These are phyloP conservation scores for Rhodotorula paludigena DNA, from an alignment of 768 basidiomycete genomes.

Conservation along the genomic window DNA sequence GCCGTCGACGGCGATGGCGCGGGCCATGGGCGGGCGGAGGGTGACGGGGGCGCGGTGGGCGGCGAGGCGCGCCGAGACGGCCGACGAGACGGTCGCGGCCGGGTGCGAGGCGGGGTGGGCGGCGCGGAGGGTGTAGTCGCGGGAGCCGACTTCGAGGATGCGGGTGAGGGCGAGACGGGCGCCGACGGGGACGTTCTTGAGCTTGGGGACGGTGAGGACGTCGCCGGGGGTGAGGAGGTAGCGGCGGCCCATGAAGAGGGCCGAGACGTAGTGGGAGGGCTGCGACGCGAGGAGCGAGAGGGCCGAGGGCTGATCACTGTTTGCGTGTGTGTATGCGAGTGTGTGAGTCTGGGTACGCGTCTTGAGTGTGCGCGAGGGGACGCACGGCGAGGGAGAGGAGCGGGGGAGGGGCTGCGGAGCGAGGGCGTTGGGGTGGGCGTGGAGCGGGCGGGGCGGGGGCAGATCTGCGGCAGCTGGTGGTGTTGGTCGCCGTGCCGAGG, in stretches of 20 bases:
- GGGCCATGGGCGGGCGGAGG: conserved; percentile 1
- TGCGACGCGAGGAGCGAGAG: conserved; percentile 80
- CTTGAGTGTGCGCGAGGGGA: too few relatives aligned
- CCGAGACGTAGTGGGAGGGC: conserved; percentile 85
- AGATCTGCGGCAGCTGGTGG: background rate
- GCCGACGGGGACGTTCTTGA: conserved; percentile 79
- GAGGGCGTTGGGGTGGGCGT: conserved; percentile 18
- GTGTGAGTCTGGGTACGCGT: background rate
- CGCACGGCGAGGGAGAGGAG: conserved; percentile 8
- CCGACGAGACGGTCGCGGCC: background rate
- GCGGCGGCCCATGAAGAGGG: conserved; percentile 75
- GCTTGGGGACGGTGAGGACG: conserved; percentile 83
- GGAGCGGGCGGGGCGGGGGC: conserved; percentile 12
- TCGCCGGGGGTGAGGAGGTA: conserved; percentile 88
- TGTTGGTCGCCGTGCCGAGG: too few relatives aligned
- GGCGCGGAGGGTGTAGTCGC: conserved; percentile 79
- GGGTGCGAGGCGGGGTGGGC: background rate
- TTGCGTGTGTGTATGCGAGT: background rate
- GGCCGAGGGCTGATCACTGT: conserved; percentile 50
- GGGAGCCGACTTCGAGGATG: conserved; percentile 89
- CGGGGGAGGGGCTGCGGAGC: background rate
- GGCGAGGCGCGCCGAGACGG: background rate
- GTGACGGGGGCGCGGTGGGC: background rate
- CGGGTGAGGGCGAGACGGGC: conserved; percentile 74
- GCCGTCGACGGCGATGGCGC: conserved; percentile 22